Evolutionary conservation across 257 asterid genomes (phyloP), one percentile per base, ranked within the genome.

Genomic region (Nicotiana attenuata): DNA sequence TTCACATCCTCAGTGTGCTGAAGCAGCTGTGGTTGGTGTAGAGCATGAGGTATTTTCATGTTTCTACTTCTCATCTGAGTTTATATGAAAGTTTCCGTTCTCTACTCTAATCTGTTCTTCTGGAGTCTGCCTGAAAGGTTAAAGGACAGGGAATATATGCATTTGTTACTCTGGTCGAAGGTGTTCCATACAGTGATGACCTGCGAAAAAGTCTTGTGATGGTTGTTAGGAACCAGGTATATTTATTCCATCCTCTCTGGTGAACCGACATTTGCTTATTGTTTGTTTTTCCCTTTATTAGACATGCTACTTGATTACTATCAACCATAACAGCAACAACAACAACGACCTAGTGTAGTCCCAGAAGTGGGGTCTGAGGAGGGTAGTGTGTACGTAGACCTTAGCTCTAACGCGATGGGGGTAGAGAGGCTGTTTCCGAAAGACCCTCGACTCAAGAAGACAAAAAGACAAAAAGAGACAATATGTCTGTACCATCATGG

Each of bases 131-230:
- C 7, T 66, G 86, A 22, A 71, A 96, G 99, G 97, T 96, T 69
- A 96, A 96, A 87, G 99, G 99, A 76, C 99, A 96, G 86, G 97
- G 99, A 67, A 92, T 96, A 89, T 96, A 92, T 86, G 97, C 99
- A 78, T 96, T 96, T 82, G 97, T 96, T 56, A 91, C 97, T 41
- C 89, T 96, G 67, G 94, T 91, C 4, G 98, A 91, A 88, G 99
- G 99, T 52, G 93, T 94, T 82, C 93, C 94, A 17, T 94, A 92
- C 88, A 94, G 97, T 76, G 93, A 92, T 75, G 97, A 96, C 61
- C 97, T 96, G 57, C 92, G 97, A 57, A 94, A 86, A 89, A 90
- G 91, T 87, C 97, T 96, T 79, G 80, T 91, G 73, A 75, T 82
- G 84, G 75, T 87, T 35, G 99, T 94, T 84, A 91, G 97, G 89